Evolutionary conservation across 768 basidiomycete genomes (phyloP).

Genomic region (Amanita polypyramis): DNA sequence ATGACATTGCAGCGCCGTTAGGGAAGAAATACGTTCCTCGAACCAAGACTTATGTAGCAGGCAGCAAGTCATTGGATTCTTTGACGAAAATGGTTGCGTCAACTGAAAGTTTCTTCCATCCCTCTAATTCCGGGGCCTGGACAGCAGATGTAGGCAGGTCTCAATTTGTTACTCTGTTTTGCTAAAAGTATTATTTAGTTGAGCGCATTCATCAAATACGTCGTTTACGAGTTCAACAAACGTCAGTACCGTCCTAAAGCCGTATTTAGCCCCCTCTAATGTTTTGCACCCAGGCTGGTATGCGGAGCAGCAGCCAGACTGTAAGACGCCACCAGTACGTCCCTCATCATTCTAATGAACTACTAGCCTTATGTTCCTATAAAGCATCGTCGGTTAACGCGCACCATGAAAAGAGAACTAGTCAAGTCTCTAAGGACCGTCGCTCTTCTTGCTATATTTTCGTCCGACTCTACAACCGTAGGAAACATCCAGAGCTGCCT

Average conservation of each 20-base stretch:
- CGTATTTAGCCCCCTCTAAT: constrained; percentile 2
- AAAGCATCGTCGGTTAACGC: constrained; percentile 68
- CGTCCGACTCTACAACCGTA: constrained; percentile 66
- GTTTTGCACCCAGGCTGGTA: constrained; percentile 45
- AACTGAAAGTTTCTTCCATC: constrained; percentile 87
- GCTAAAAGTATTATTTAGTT: constrained; percentile 31
- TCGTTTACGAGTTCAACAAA: constrained; percentile 80
- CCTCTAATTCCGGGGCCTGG: constrained; percentile 79
- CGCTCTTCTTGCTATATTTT: constrained; percentile 83
- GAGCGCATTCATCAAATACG: constrained; percentile 76
- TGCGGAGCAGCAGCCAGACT: constrained; percentile 65
- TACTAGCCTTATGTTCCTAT: constrained; percentile 1
- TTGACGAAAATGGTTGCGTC: constrained; percentile 79
- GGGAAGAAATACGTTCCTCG: constrained; percentile 32
- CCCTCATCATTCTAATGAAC: background rate
- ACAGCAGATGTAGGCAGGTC: constrained; percentile 49
- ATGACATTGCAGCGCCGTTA: constrained; percentile 51
- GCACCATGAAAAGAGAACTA: constrained; percentile 71
- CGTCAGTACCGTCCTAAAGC: constrained; percentile 26
- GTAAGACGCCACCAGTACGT: constrained; percentile 64
- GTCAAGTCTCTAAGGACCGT: constrained; percentile 78
- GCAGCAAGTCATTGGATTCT: constrained; percentile 78
- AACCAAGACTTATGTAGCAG: constrained; percentile 58
- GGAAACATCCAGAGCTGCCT: constrained; percentile 69
- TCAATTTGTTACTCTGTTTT: background rate